Evolutionary conservation across 2,329 filamentous ascomycete species (phyloP).

Genomic region (Cladophialophora exuberans): DNA sequence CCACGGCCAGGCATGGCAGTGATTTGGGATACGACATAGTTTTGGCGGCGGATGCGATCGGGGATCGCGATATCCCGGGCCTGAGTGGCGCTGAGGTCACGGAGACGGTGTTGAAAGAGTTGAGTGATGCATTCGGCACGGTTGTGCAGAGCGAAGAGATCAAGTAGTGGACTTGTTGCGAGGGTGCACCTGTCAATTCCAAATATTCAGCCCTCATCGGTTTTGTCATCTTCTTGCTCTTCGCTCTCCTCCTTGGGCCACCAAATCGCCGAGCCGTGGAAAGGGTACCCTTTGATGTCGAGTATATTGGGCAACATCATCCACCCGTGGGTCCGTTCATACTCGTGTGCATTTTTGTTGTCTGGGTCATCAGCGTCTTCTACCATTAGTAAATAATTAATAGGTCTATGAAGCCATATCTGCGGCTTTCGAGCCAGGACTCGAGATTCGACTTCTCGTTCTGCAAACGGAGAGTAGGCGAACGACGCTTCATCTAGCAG

Average conservation of each 20-base stretch:
- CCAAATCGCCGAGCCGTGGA: constrained; percentile 22
- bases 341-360: too few species aligned
- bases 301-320: constrained; percentile 13
- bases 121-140: constrained; percentile 67
- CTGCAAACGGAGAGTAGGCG: constrained; percentile 64
- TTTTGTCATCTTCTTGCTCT: neutral
- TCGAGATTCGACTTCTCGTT: constrained; percentile 30
- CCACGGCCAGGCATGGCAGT: constrained; percentile 63
- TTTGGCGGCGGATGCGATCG: constrained; percentile 64
- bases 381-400: constrained; percentile 1
- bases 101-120: constrained; percentile 57
- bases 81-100: constrained; percentile 59
- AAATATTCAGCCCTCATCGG: neutral
- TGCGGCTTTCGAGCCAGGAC: constrained; percentile 16
- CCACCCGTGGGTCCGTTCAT: constrained; percentile 1
- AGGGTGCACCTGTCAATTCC: neutral
- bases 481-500: constrained; percentile 55
- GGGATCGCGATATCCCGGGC: constrained; percentile 69
- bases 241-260: too few species aligned
- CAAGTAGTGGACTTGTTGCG: constrained; percentile 21
- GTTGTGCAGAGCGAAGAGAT: constrained; percentile 58
- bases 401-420: constrained; percentile 24
- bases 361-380: neutral
- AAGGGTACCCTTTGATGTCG: constrained; percentile 23
- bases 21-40: constrained; percentile 68